phyloP scores from a whole-genome alignment of 2,329 filamentous ascomycete genomes.

The Colletotrichum gigasporum region DNA sequence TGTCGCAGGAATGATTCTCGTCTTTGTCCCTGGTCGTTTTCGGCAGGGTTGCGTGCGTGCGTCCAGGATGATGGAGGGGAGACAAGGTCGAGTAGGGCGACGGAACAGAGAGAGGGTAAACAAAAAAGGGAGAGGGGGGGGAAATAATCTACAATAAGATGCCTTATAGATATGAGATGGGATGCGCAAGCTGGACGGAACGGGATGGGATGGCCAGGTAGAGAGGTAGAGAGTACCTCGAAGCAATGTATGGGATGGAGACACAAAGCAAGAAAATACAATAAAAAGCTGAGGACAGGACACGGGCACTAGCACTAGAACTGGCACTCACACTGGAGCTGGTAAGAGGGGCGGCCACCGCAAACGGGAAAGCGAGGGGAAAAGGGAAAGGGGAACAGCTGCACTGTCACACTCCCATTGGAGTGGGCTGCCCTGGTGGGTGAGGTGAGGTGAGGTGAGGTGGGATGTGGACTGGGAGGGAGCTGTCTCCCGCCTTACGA shows the following conservation, averaged over 20 bases:
- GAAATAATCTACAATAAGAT: too few species aligned
- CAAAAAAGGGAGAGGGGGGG: background rate
- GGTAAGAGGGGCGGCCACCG: background rate
- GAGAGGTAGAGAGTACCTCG: background rate
- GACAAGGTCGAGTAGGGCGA: too few species aligned
- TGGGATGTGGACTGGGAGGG: background rate
- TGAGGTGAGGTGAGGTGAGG: too few species aligned
- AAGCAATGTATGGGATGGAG: background rate
- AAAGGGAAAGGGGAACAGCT: background rate
- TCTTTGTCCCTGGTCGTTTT: slow-evolving; percentile 19
- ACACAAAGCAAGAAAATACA: slow-evolving; percentile 17
- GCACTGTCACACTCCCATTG: slow-evolving; percentile 9
- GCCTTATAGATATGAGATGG: background rate
- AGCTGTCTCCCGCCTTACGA: background rate
- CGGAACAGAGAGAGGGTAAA: background rate
- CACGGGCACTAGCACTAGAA: slow-evolving; percentile 16
- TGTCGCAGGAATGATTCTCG: slow-evolving; percentile 1
- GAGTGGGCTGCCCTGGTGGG: slow-evolving; percentile 3
- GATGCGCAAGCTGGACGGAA: slow-evolving; percentile 3
- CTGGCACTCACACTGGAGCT: background rate
- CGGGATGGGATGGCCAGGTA: slow-evolving; percentile 11
- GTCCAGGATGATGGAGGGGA: background rate
- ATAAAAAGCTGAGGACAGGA: slow-evolving; percentile 13
- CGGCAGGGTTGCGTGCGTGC: background rate
- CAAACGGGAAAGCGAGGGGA: slow-evolving; percentile 7